Conservation (phyloP, 2,329 filamentous ascomycete species). For the Sporothrix protearum region DNA sequence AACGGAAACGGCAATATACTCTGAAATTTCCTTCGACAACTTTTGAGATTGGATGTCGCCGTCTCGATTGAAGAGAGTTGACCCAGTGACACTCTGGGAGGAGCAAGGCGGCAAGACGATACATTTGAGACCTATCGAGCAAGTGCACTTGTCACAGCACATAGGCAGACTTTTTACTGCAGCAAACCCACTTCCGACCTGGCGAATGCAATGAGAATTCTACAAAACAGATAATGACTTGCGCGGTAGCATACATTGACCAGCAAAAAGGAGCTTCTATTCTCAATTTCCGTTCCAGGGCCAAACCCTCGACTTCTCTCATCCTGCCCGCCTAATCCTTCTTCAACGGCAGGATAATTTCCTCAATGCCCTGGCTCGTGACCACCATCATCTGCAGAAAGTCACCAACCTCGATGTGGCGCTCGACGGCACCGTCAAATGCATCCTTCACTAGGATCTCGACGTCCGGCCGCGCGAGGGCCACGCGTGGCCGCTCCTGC, state of each 20-base stretch:
- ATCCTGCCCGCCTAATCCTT: slow-evolving; percentile 60
- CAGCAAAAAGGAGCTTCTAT: background rate
- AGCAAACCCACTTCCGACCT: background rate
- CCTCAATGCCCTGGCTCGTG: slow-evolving; percentile 81
- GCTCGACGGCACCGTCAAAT: slow-evolving; percentile 95
- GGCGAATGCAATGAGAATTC: background rate
- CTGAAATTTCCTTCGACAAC: background rate
- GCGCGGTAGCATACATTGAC: background rate
- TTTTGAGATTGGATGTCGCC: too few species aligned
- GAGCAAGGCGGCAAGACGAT: background rate
- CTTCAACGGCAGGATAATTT: slow-evolving; percentile 82
- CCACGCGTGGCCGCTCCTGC: slow-evolving; percentile 65
- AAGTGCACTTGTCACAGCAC: background rate
- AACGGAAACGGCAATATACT: background rate
- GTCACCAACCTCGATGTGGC: slow-evolving; percentile 98
- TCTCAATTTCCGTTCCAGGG: background rate
- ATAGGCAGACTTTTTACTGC: background rate
- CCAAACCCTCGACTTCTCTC: background rate
- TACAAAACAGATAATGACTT: background rate
- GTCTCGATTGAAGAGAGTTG: too few species aligned
- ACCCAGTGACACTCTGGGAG: background rate
- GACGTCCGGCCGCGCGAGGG: slow-evolving; percentile 68
- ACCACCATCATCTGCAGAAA: slow-evolving; percentile 93
- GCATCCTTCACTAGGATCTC: slow-evolving; percentile 92
- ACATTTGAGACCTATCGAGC: background rate